Conservation (phyloP, 2,329 filamentous ascomycete species). For the Penicillium decumbens region DNA sequence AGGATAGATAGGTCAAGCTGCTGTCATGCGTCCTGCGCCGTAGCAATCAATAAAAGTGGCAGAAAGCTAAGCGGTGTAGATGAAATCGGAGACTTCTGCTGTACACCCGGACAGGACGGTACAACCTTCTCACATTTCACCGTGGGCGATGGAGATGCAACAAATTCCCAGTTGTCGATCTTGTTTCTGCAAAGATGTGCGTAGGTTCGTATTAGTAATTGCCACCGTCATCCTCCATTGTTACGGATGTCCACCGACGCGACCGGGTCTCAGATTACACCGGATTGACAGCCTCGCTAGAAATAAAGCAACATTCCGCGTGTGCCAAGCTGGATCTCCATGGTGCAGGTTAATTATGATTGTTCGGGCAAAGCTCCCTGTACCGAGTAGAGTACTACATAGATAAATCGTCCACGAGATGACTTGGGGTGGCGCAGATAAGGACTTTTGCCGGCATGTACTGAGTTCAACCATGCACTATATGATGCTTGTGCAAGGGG, state of each 20-base stretch:
- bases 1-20: too few relatives aligned
- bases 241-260: background rate
- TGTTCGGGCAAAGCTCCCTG: background rate
- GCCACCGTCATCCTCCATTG: background rate
- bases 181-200: background rate
- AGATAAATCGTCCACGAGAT: background rate
- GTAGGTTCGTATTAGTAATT: background rate
- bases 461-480: background rate
- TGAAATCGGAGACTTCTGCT: background rate
- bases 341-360: background rate
- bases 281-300: background rate
- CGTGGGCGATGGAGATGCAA: background rate
- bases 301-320: background rate
- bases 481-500: slow-evolving; percentile 4
- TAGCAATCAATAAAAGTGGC: too few relatives aligned
- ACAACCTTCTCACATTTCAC: slow-evolving; percentile 9
- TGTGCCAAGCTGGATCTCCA: background rate
- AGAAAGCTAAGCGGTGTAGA: too few relatives aligned
- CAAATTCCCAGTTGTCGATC: slow-evolving; percentile 2
- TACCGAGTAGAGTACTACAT: background rate
- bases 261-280: background rate
- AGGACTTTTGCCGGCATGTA: background rate
- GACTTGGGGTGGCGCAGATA: background rate
- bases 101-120: background rate
- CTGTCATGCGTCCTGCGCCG: too few relatives aligned